phyloP scores from a whole-genome alignment of 495 filamentous ascomycete species.

The Trichoderma reesei region DNA sequence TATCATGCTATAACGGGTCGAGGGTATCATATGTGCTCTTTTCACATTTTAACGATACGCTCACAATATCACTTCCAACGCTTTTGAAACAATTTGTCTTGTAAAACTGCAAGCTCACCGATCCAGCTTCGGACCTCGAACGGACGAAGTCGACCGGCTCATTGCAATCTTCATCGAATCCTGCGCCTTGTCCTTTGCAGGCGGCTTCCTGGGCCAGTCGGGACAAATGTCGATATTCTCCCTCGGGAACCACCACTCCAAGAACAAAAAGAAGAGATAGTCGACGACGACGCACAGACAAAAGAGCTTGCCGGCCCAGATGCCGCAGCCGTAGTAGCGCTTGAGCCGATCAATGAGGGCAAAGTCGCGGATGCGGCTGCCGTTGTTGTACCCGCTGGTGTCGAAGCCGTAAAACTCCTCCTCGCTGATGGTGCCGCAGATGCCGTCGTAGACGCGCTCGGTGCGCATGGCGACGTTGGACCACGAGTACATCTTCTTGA shows the following conservation, averaged over 20 bases:
- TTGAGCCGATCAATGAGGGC: slow-evolving; percentile 91
- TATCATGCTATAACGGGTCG: too few species aligned
- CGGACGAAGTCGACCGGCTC: not conserved
- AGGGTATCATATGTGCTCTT: too few species aligned
- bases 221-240: slow-evolving; percentile 77
- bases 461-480: slow-evolving; percentile 87
- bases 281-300: slow-evolving; percentile 91
- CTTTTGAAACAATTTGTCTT: too few species aligned
- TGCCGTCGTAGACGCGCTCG: slow-evolving; percentile 89
- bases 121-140: not conserved
- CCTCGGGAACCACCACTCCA: slow-evolving; percentile 81
- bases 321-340: slow-evolving; percentile 97
- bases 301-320: slow-evolving; percentile 97
- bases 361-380: slow-evolving; percentile 69
- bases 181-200: not conserved
- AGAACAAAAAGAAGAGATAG: slow-evolving; percentile 74
- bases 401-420: slow-evolving; percentile 81
- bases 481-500: slow-evolving; percentile 98
- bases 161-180: slow-evolving; percentile 12
- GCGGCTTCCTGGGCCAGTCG: slow-evolving; percentile 76
- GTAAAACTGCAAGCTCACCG: not conserved
- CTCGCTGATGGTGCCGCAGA: slow-evolving; percentile 70
- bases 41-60: too few species aligned
- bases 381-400: slow-evolving; percentile 61
- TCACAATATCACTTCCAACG: too few species aligned